Percentiles rank a stretch among this genome's conserved stretches.
Evolutionary conservation across 192 early-diverging fungal species (phyloP).

Genomic region (Coemansia sp.): DNA sequence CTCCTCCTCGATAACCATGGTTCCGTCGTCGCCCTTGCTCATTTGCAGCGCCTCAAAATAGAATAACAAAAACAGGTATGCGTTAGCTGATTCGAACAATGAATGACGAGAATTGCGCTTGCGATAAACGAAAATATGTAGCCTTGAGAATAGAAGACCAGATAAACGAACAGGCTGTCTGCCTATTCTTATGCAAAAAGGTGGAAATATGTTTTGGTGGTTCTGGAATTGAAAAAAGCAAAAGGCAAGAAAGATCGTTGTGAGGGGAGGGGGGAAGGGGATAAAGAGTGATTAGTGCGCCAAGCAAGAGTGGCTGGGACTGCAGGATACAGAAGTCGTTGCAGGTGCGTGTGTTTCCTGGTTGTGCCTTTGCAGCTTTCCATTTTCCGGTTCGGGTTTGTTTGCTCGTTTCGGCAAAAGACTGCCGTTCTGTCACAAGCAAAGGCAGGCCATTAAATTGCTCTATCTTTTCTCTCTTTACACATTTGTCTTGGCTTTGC

Average conservation of each 20-base stretch:
- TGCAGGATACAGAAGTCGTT: background rate
- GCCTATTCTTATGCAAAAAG: background rate
- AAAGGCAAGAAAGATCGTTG: background rate
- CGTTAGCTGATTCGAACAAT: too few relatives aligned
- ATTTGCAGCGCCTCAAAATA: slow-evolving; percentile 7
- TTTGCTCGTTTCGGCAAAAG: too few relatives aligned
- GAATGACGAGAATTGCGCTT: background rate
- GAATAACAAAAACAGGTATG: background rate
- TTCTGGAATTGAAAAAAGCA: background rate
- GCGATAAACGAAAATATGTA: too few relatives aligned
- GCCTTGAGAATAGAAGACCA: background rate
- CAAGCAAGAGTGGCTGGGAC: background rate
- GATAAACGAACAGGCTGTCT: background rate
- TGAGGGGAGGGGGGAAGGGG: background rate
- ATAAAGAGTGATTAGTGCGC: background rate
- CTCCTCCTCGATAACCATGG: slow-evolving; percentile 67
- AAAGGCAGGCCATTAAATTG: too few relatives aligned
- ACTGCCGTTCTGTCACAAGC: too few relatives aligned
- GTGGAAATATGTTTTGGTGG: background rate
- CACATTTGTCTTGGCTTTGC: background rate
- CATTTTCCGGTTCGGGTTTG: too few relatives aligned
- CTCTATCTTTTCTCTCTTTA: background rate
- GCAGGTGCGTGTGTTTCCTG: background rate
- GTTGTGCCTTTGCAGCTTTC: too few relatives aligned
- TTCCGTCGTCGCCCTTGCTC: slow-evolving; percentile 32